Conservation (phyloP, 768 basidiomycete genomes). For the Pleurotus platypus region DNA sequence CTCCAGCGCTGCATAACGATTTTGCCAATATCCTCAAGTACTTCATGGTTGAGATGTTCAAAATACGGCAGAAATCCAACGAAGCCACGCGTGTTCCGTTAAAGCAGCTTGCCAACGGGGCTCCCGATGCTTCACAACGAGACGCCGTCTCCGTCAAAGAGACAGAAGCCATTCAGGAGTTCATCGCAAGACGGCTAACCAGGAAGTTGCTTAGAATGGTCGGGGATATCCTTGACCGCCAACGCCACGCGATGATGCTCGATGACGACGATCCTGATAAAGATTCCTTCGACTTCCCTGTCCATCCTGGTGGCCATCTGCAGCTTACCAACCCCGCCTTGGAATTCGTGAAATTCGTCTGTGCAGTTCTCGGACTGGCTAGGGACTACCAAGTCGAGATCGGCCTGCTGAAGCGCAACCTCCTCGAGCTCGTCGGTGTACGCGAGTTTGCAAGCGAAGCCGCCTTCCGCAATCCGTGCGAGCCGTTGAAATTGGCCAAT, state of each 20-base stretch:
- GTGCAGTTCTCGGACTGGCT: conserved; percentile 76
- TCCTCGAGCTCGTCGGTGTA: conserved; percentile 83
- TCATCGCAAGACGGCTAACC: conserved; percentile 78
- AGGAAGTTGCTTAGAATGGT: conserved; percentile 74
- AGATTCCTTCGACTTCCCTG: conserved; percentile 70
- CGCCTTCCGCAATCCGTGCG: conserved; percentile 87
- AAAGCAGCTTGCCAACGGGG: conserved; percentile 59
- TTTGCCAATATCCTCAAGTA: conserved; percentile 72
- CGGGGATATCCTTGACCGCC: conserved; percentile 54
- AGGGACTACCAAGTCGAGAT: conserved; percentile 85
- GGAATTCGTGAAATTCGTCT: conserved; percentile 85
- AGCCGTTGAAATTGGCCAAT: conserved; percentile 77
- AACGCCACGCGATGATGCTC: conserved; percentile 51
- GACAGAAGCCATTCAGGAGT: conserved; percentile 62
- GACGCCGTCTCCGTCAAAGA: conserved; percentile 72
- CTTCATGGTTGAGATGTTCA: conserved; percentile 85
- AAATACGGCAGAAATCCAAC: conserved; percentile 61
- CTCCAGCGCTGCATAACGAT: conserved; percentile 73
- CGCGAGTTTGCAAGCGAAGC: conserved; percentile 87
- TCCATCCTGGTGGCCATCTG: conserved; percentile 84
- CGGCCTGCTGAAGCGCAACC: conserved; percentile 81
- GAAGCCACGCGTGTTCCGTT: conserved; percentile 66
- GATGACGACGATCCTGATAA: conserved; percentile 43
- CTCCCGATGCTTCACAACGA: conserved; percentile 59
- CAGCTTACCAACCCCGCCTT: conserved; percentile 76